Base-by-base conservation (phyloP, 2,329 filamentous ascomycete species). In the Cercospora sp. region DNA sequence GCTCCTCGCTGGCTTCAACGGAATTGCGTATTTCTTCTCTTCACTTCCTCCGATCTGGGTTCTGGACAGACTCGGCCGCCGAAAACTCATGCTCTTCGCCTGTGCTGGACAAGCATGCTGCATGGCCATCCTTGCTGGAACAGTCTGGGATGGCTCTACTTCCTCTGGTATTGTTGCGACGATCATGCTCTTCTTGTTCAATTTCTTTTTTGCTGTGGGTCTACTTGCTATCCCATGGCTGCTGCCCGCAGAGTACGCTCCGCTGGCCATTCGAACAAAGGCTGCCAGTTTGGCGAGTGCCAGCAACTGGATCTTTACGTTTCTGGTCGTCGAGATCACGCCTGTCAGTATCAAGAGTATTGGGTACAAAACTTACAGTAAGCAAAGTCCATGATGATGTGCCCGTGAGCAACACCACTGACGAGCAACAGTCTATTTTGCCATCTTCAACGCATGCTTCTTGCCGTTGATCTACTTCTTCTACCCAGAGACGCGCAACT, bases 211-310 rank as follows among this genome's bases (percentile, higher is more conserved):
- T 60, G 75, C 72, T 18, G 67, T 77, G 13, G 75, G 75, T 18
- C 71, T 80, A 48, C 74, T 74, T n/a, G 73, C 94, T 1, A 95
- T 98, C 69, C 94, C 94, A 8, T 98, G 94, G 94, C 84, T 97
- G 16, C 97, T 97, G 78, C 94, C 94, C 6, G 93, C 94, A 6
- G 94, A 98, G 83, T 97, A 97, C 81, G 85, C 97, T 31, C 94
- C 94, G 3, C 85, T 97, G 67, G 96, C 92, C 82, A 97, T 97
- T 77, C 90, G 94, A 74, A 95, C 94, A 68, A 97, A 97, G 83
- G 94, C 94, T 69, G 93, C 94, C 64, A 96, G 93, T 85, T 81
- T 97, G 78, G 97, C 94, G 67, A 97, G 94, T 1, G 94, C 72
- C 2, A 71, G 68, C 48, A 81, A 80, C 60, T 81, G 80, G 80